Evolutionary conservation across 1,284 basidiomycete species (phyloP).

Genomic region (Moesziomyces globuligerus): DNA sequence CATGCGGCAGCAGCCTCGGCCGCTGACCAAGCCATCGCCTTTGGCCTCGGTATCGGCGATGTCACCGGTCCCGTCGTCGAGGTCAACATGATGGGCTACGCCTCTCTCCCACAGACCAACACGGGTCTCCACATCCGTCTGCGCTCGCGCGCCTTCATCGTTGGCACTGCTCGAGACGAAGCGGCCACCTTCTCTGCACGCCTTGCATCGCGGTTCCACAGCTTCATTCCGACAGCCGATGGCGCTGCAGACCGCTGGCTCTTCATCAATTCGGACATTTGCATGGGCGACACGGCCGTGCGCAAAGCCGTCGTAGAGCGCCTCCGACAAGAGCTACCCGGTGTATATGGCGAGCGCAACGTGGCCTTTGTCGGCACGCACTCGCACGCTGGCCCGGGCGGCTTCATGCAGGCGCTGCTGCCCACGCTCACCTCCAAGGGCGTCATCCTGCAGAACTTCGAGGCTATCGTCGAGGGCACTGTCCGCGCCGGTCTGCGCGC

Average conservation of each 20-base stretch:
- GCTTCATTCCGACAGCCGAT: constrained; percentile 42
- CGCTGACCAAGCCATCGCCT: constrained; percentile 18
- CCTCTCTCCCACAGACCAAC: constrained; percentile 75
- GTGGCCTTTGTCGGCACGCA: constrained; percentile 82
- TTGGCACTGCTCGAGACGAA: constrained; percentile 69
- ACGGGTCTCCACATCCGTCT: constrained; percentile 83
- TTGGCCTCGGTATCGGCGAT: constrained; percentile 74
- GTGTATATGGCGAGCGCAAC: constrained; percentile 77
- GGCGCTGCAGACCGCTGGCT: constrained; percentile 71
- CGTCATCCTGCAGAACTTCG: constrained; percentile 73
- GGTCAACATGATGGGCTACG: constrained; percentile 76
- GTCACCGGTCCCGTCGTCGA: constrained; percentile 74
- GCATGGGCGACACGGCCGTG: constrained; percentile 77
- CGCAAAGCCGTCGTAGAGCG: constrained; percentile 76
- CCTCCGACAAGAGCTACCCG: constrained; percentile 73
- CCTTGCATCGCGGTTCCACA: constrained; percentile 11
- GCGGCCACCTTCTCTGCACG: not conserved
- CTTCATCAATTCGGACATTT: constrained; percentile 78
- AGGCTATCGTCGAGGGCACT: constrained; percentile 77
- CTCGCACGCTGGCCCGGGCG: constrained; percentile 80
- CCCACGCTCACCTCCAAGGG: constrained; percentile 80
- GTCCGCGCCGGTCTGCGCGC: constrained; percentile 77
- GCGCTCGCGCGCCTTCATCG: constrained; percentile 79
- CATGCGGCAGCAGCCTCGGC: not conserved
- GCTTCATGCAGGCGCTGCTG: constrained; percentile 77